Conservation (phyloP, 2,329 filamentous ascomycete species). For the Cladosporium halotolerans region DNA sequence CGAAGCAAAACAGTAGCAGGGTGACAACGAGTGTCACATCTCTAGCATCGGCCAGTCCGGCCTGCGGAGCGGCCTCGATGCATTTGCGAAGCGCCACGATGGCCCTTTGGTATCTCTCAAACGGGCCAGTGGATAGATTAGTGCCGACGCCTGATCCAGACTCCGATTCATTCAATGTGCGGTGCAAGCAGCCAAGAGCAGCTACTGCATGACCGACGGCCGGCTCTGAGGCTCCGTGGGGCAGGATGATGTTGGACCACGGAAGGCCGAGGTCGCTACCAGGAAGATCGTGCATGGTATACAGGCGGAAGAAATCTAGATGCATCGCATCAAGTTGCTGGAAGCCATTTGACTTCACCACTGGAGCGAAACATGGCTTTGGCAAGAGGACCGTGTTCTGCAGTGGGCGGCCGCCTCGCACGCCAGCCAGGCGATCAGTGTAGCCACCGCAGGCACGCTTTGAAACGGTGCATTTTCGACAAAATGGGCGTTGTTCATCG, state of each 20-base stretch:
- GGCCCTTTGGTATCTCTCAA: not conserved
- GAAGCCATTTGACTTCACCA: not conserved
- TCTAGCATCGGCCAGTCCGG: not conserved
- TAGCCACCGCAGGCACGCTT: not conserved
- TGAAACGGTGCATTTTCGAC: constrained; percentile 1
- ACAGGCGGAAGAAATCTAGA: constrained; percentile 2
- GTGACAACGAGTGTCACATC: constrained; percentile 11
- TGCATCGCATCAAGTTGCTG: not conserved
- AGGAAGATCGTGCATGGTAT: not conserved
- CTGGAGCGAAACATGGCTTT: not conserved
- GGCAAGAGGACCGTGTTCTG: not conserved
- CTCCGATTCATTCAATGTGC: not conserved
- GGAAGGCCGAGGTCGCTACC: constrained; percentile 4
- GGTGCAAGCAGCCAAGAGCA: constrained; percentile 2
- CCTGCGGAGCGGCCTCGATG: constrained; percentile 1
- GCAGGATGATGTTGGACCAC: not conserved
- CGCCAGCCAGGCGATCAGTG: no score
- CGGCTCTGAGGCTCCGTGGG: not conserved
- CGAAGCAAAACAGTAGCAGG: constrained; percentile 15
- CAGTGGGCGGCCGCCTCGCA: no score
- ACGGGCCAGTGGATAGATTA: not conserved
- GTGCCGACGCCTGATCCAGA: not conserved
- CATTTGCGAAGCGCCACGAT: not conserved
- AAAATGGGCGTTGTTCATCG: constrained; percentile 12
- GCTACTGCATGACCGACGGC: not conserved